Evolutionary conservation across 1,284 basidiomycete species (phyloP), one percentile per base, ranked within the genome.

Genomic region (Sporisorium graminicola): DNA sequence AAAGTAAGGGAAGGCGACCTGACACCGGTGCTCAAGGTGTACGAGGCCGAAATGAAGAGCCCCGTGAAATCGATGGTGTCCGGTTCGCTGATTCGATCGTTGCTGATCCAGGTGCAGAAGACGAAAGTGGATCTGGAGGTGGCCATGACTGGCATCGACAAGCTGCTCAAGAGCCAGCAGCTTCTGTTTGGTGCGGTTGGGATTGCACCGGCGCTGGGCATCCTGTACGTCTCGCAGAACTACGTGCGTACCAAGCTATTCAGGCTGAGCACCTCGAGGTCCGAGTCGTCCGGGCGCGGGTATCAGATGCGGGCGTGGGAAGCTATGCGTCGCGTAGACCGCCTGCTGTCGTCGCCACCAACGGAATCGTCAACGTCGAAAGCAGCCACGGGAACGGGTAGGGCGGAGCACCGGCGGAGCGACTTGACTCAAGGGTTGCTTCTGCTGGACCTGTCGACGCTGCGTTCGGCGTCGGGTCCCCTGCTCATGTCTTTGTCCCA

Each of bases 171-270:
- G 80, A 95, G 93, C 2, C 96, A 99, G 86, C 94, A 98, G 86
- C 89, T 99, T 33, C 97, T 97, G 1, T 98, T 99, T 81, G 96
- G 93, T 1, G 98, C 98, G 75, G 95, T 98, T 65, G 96, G 96
- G 76, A 92, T 99, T 14, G 95, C 96, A 0, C 95, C 95, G 1
- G 92, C 93, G 0, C 87, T 98, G 20, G 90, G 91, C 2, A 88
- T 98, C 47, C 89, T 95, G 4, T 95, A 95, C 79, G 88, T 82
- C 53, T 61, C 69, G 12, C 55, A 70, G 43, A 68, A 65, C 29
- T 73, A 91, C 1, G 75, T 90, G 9, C 88, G 89, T 12, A 89
- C 89, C 6, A 91, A 89, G 85, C 43, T 91, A 12, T 83, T 87
- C 3, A 82, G 88, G 86, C 85, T 59, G 88, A 89, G 24, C 85